Percentiles rank a stretch among this genome's conserved stretches.
Conservation (phyloP, 2,329 filamentous ascomycete genomes). For the Fusarium sp. region DNA sequence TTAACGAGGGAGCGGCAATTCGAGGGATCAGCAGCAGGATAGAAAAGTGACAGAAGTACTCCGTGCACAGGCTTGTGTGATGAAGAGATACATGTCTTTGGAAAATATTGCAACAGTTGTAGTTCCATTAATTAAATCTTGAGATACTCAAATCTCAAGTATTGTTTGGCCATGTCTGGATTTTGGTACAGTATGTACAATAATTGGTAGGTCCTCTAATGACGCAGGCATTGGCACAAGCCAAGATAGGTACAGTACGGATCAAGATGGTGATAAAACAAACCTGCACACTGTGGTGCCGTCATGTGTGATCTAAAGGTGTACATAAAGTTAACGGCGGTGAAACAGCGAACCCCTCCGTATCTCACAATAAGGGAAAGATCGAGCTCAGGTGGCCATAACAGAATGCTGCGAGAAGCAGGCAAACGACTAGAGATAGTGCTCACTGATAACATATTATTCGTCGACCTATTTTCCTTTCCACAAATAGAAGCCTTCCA, state of each 20-base stretch:
- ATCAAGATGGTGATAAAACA: background rate
- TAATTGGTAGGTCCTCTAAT: background rate
- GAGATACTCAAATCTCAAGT: background rate
- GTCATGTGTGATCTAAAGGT: conserved; percentile 13
- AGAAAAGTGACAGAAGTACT: background rate
- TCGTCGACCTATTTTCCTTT: conserved; percentile 18
- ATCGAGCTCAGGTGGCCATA: background rate
- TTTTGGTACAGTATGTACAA: too few relatives aligned
- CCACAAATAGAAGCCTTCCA: background rate
- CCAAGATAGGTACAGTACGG: conserved; percentile 3
- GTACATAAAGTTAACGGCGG: background rate
- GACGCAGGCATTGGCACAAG: conserved; percentile 1
- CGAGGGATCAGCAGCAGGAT: conserved; percentile 25
- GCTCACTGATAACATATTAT: conserved; percentile 15
- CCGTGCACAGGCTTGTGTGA: background rate
- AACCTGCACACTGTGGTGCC: conserved; percentile 15
- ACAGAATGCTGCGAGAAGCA: background rate
- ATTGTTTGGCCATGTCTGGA: background rate
- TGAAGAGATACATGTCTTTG: background rate
- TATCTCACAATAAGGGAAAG: background rate
- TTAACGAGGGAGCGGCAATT: conserved; percentile 19
- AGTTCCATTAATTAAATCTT: background rate
- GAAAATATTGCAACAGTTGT: background rate
- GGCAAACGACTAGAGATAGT: background rate
- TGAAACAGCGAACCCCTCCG: background rate